Conservation (phyloP, 805 yeast species). For the Yarrowia keelungensis region DNA sequence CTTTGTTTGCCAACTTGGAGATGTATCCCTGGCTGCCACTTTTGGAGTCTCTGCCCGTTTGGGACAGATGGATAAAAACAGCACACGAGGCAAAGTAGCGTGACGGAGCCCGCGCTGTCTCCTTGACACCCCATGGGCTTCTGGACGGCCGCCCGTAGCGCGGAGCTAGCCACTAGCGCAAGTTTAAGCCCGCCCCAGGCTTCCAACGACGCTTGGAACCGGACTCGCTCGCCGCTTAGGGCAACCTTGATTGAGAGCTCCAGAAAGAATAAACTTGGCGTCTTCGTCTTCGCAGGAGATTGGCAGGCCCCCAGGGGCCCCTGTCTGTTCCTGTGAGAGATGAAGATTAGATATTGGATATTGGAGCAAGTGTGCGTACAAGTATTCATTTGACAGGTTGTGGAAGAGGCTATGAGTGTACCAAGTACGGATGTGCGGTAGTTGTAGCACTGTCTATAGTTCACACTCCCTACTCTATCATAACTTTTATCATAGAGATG, state of each 20-base stretch:
- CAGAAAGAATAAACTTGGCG: conserved; percentile 5
- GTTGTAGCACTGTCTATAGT: too few species aligned
- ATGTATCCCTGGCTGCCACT: conserved; percentile 28
- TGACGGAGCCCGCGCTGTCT: neutral
- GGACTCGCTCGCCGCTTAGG: neutral
- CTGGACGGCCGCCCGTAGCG: neutral
- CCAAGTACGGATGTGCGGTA: too few species aligned
- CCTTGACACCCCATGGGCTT: neutral
- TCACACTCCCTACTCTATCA: too few species aligned
- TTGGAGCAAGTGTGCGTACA: too few species aligned
- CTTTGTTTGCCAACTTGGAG: neutral
- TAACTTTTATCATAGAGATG: too few species aligned
- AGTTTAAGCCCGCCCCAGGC: neutral
- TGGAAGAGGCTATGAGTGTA: too few species aligned
- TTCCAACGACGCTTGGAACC: conserved; percentile 6
- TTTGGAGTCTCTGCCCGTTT: conserved; percentile 8
- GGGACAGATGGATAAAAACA: conserved; percentile 10
- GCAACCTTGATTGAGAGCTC: neutral
- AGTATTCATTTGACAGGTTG: too few species aligned
- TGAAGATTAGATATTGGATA: too few species aligned
- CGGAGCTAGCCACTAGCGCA: neutral
- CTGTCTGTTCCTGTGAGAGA: too few species aligned
- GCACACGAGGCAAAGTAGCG: neutral
- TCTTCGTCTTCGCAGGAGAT: conserved; percentile 30
- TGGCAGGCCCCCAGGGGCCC: conserved; percentile 12